A percentile compares a stretch with the other conserved stretches of the same genome.
These are phyloP conservation scores for Starmera quercuum DNA, from an alignment of 805 yeast species.

Conservation along the genomic window DNA sequence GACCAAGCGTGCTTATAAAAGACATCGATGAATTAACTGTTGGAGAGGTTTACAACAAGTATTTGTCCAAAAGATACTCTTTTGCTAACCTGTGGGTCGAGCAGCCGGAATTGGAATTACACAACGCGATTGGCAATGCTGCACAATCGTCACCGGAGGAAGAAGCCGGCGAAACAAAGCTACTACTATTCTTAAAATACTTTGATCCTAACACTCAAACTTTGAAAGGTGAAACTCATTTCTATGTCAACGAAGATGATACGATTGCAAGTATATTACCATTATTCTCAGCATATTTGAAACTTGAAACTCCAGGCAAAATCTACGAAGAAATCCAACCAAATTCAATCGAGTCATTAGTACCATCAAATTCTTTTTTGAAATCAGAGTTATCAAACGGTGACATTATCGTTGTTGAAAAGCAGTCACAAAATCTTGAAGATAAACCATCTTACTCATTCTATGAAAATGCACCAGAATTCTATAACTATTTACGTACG, in stretches of 20 bases:
- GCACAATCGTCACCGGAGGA: neutral
- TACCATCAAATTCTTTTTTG: slow-evolving; percentile 34
- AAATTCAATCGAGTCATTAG: slow-evolving; percentile 35
- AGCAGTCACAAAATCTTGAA: slow-evolving; percentile 5
- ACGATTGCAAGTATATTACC: slow-evolving; percentile 32
- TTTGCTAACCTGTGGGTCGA: slow-evolving; percentile 60
- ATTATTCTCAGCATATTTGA: slow-evolving; percentile 33
- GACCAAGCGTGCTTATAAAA: slow-evolving; percentile 44
- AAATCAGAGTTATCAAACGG: slow-evolving; percentile 58
- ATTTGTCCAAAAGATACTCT: slow-evolving; percentile 38
- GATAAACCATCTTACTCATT: slow-evolving; percentile 21
- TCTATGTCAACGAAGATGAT: slow-evolving; percentile 41
- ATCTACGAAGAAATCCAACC: slow-evolving; percentile 59
- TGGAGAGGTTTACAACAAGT: slow-evolving; percentile 41
- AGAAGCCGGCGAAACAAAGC: slow-evolving; percentile 9
- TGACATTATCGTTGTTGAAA: slow-evolving; percentile 45
- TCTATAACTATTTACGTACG: slow-evolving; percentile 47
- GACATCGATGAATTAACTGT: slow-evolving; percentile 29
- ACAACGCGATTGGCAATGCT: slow-evolving; percentile 3
- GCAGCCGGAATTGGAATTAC: slow-evolving; percentile 34
- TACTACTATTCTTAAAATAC: slow-evolving; percentile 48
- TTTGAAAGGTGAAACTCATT: slow-evolving; percentile 61
- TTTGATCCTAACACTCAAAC: slow-evolving; percentile 51
- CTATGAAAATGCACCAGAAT: slow-evolving; percentile 32
- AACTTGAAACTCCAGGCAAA: slow-evolving; percentile 23